These are phyloP conservation scores for Pseudohyphozyma bogoriensis DNA, from an alignment of 768 basidiomycete species.

Conservation along the genomic window DNA sequence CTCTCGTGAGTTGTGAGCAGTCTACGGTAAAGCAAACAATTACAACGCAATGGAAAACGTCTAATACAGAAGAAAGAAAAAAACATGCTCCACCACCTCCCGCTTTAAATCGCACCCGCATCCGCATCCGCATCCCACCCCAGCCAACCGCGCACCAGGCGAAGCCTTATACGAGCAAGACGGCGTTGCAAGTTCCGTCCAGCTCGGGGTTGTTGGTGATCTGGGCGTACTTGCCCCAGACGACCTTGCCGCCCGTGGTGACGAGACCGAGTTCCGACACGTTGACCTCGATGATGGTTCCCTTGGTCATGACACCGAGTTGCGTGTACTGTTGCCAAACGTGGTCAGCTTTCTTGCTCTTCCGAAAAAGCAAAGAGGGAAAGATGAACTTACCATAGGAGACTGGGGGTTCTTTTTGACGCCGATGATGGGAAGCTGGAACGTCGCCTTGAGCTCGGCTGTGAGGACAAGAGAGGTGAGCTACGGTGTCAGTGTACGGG, in stretches of 20 bases:
- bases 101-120: no score
- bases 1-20: no score
- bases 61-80: no score
- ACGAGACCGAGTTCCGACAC: constrained; percentile 88
- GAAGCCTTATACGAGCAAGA: no score
- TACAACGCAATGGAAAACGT: no score
- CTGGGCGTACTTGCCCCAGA: constrained; percentile 60
- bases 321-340: constrained; percentile 56
- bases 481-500: not conserved
- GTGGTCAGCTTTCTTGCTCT: not conserved
- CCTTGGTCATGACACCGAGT: constrained; percentile 93
- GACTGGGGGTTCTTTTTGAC: constrained; percentile 99
- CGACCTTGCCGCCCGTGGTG: constrained; percentile 81
- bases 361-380: constrained; percentile 31
- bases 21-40: no score
- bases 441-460: constrained; percentile 97
- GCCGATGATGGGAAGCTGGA: constrained; percentile 92
- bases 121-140: no score
- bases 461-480: constrained; percentile 12
- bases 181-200: not conserved
- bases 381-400: constrained; percentile 54
- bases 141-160: no score
- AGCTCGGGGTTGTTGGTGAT: constrained; percentile 70
- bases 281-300: constrained; percentile 96
- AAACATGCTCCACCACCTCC: no score